Percentiles rank a stretch among this genome's conserved stretches.
Evolutionary conservation across 352 stramenopile genomes (phyloP).

Genomic region (Phytophthora brassicae): DNA sequence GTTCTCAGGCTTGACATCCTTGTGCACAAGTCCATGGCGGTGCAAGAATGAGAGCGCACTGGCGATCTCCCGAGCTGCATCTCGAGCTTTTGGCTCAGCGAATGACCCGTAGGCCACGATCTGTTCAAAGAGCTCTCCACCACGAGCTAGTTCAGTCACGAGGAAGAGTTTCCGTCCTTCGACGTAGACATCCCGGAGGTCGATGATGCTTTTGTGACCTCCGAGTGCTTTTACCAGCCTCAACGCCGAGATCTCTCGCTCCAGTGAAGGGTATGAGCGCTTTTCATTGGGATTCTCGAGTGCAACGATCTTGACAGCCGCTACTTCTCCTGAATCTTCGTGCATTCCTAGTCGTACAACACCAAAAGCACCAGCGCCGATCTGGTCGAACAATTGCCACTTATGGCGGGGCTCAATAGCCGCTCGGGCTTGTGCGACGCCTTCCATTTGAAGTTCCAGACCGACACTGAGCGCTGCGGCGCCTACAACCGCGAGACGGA

Average conservation of each 20-base stretch:
- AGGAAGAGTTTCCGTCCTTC: constrained; percentile 79
- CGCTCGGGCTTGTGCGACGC: constrained; percentile 41
- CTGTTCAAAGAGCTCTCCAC: constrained; percentile 91
- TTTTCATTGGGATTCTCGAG: constrained; percentile 29
- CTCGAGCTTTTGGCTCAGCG: constrained; percentile 45
- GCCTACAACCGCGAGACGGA: constrained; percentile 54
- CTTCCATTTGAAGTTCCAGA: constrained; percentile 36
- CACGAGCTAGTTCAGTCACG: constrained; percentile 85
- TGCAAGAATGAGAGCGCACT: constrained; percentile 75
- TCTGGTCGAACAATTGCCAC: constrained; percentile 73
- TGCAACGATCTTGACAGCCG: constrained; percentile 73
- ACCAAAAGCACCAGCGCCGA: constrained; percentile 71
- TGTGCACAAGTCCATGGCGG: constrained; percentile 70
- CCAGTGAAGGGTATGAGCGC: constrained; percentile 51
- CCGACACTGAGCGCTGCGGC: constrained; percentile 51
- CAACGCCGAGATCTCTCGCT: constrained; percentile 72
- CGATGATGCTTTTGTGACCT: constrained; percentile 86
- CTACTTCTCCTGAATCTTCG: constrained; percentile 66
- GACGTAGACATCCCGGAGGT: constrained; percentile 82
- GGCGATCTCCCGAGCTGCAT: constrained; percentile 55
- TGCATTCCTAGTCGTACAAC: constrained; percentile 71
- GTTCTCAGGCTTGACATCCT: constrained; percentile 86
- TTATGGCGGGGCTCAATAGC: constrained; percentile 38
- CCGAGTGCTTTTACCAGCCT: constrained; percentile 74
- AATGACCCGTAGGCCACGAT: constrained; percentile 78